Evolutionary conservation across 2,329 filamentous ascomycete species (phyloP), one percentile per base, ranked within the genome.

Genomic region (Talaromyces sp.): DNA sequence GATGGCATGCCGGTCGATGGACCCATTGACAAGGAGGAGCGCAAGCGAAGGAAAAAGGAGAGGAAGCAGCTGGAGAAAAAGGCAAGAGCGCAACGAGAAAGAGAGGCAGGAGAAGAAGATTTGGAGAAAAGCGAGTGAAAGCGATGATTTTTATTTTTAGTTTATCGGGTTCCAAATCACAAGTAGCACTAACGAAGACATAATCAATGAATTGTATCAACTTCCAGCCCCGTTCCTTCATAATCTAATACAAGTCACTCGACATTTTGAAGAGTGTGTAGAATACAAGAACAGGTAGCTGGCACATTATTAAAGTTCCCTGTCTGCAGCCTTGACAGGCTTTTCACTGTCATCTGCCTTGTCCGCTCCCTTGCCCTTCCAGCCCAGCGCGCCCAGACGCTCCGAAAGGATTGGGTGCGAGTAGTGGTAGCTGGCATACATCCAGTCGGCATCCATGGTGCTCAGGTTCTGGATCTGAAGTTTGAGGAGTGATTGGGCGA

Each of bases 391-490:
- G 76, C 90, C 91, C 70, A 99, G 83, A 70, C 95, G 87, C 84
- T 99, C 96, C 1, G 93, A 90, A 67, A 99, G 82, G 67, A 98
- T 97, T 0, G 95, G 95, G 78, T 99, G 95, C 27, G 93, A 97
- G 83, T 96, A 97, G 80, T 99, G 93, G 82, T 98, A 99, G 78
- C 89, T 96, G 59, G 95, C 95, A 77, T 96, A 99, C 85, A 97
- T 87, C 90, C 91, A 96, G 78, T 99, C 96, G 30, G 95, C 95
- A 71, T 99, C 95, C 93, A 99, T 98, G 64, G 91, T 96, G 78
- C 92, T 96, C 68, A 99, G 84, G 74, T 99, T 99, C 81, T 98
- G 93, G 71, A 97, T 92, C 79, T 99, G 96, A 58, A 99, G 89
- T 82, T 97, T 97, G 80, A 99, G 92, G 65, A 99, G 85, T 25